Conservation (phyloP, 768 basidiomycete genomes). For the Suillus decipiens region DNA sequence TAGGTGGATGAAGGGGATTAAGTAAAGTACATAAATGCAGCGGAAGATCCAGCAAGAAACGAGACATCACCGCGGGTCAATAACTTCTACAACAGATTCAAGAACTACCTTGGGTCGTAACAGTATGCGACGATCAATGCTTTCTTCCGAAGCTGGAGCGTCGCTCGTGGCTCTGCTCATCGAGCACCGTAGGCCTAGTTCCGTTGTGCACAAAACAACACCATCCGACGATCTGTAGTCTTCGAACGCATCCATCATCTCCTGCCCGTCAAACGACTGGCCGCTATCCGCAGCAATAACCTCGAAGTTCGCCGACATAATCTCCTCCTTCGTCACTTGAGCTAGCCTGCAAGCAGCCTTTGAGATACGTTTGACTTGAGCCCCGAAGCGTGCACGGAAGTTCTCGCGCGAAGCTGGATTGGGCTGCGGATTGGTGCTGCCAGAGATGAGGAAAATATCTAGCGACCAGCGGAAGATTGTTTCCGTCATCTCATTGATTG, state of each 20-base stretch:
- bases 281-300: slow-evolving; percentile 62
- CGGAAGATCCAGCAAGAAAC: not conserved
- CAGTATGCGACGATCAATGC: slow-evolving; percentile 58
- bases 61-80: slow-evolving; percentile 36
- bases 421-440: slow-evolving; percentile 48
- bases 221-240: slow-evolving; percentile 54
- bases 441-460: slow-evolving; percentile 66
- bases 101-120: slow-evolving; percentile 76
- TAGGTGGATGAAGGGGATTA: not conserved
- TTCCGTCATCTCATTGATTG: slow-evolving; percentile 71
- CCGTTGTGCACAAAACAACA: slow-evolving; percentile 65
- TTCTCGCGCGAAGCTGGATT: slow-evolving; percentile 38
- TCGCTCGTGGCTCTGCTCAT: slow-evolving; percentile 42
- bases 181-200: slow-evolving; percentile 68
- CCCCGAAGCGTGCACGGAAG: slow-evolving; percentile 51
- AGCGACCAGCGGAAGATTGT: slow-evolving; percentile 73
- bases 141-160: slow-evolving; percentile 38
- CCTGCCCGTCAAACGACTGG: slow-evolving; percentile 46
- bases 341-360: slow-evolving; percentile 64
- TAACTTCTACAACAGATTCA: slow-evolving; percentile 62
- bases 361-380: slow-evolving; percentile 68
- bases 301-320: slow-evolving; percentile 77
- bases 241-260: slow-evolving; percentile 66
- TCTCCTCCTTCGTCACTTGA: slow-evolving; percentile 67
- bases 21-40: slow-evolving; percentile 3